These are phyloP conservation scores for Penicillium robsamsonii DNA, from an alignment of 495 filamentous ascomycete genomes.

Conservation along the genomic window DNA sequence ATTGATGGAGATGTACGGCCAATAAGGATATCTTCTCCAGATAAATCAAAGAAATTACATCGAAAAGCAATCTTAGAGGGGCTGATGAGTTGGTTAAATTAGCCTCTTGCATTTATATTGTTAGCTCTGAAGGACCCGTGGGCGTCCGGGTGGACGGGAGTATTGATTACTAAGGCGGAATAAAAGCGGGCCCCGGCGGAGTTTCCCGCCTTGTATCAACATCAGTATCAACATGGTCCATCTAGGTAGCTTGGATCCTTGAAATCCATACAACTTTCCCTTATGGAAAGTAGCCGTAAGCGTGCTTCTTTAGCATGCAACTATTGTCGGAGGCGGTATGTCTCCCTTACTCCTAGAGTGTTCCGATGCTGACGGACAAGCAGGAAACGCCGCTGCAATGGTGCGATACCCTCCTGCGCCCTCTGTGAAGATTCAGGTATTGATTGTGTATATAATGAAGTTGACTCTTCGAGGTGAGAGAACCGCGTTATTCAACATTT, in stretches of 20 bases:
- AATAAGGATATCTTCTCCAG: background rate
- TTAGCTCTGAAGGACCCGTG: background rate
- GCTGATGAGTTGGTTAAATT: background rate
- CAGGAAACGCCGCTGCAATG: conserved; percentile 14
- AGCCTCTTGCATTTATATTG: background rate
- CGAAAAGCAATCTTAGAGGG: background rate
- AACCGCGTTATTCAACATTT: no score
- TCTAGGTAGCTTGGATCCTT: background rate
- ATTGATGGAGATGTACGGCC: background rate
- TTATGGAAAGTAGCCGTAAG: conserved; percentile 1
- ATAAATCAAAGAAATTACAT: background rate
- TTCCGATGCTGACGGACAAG: background rate
- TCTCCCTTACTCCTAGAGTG: background rate
- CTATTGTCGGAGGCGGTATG: conserved; percentile 2
- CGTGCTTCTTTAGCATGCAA: conserved; percentile 7
- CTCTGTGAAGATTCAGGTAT: conserved; percentile 5
- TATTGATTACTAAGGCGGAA: conserved; percentile 1
- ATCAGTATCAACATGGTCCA: background rate
- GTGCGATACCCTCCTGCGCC: conserved; percentile 2
- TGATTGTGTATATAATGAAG: conserved; percentile 10
- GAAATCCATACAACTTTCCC: background rate
- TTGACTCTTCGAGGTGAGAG: background rate
- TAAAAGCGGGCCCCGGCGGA: background rate
- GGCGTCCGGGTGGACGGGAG: no score
- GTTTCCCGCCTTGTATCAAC: background rate